Conservation (phyloP, 2,329 filamentous ascomycete genomes). For the Fusarium mangiferae region DNA sequence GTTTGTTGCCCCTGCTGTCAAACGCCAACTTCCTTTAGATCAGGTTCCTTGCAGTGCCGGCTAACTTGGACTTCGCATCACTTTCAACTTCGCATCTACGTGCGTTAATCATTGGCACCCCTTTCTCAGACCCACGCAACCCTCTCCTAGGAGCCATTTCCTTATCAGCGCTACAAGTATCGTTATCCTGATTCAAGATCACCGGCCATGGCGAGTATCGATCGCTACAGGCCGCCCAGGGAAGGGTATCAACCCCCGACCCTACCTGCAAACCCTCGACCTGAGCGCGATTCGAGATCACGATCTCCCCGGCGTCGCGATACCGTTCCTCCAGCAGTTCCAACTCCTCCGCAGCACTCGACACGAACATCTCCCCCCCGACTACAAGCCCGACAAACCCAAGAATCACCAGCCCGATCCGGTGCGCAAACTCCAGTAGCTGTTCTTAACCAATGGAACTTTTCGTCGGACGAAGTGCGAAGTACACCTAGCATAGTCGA, state of each 20-base stretch:
- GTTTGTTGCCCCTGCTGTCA: slow-evolving; percentile 28
- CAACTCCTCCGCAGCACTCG: slow-evolving; percentile 67
- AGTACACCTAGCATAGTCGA: slow-evolving; percentile 87
- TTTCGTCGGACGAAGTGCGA: slow-evolving; percentile 82
- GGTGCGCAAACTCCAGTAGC: slow-evolving; percentile 51
- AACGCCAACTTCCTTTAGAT: slow-evolving; percentile 39
- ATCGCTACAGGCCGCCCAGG: slow-evolving; percentile 66
- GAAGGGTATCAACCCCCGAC: slow-evolving; percentile 68
- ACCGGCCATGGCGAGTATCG: slow-evolving; percentile 66
- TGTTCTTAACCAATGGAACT: slow-evolving; percentile 81
- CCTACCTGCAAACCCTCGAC: slow-evolving; percentile 52
- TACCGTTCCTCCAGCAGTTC: slow-evolving; percentile 67
- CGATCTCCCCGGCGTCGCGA: slow-evolving; percentile 61
- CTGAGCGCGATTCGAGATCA: slow-evolving; percentile 60
- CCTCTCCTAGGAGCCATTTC: slow-evolving; percentile 41
- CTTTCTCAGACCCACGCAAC: slow-evolving; percentile 9
- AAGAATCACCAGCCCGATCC: slow-evolving; percentile 56
- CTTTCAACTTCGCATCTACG: slow-evolving; percentile 10
- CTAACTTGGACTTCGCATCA: slow-evolving; percentile 24
- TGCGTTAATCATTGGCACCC: slow-evolving; percentile 17
- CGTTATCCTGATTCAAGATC: slow-evolving; percentile 41
- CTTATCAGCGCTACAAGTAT: slow-evolving; percentile 28
- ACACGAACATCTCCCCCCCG: slow-evolving; percentile 66
- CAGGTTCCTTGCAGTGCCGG: slow-evolving; percentile 33
- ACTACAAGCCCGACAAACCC: slow-evolving; percentile 55